Base-by-base conservation (phyloP, 2,329 filamentous ascomycete genomes). In the Trichophyton benhamiae region DNA sequence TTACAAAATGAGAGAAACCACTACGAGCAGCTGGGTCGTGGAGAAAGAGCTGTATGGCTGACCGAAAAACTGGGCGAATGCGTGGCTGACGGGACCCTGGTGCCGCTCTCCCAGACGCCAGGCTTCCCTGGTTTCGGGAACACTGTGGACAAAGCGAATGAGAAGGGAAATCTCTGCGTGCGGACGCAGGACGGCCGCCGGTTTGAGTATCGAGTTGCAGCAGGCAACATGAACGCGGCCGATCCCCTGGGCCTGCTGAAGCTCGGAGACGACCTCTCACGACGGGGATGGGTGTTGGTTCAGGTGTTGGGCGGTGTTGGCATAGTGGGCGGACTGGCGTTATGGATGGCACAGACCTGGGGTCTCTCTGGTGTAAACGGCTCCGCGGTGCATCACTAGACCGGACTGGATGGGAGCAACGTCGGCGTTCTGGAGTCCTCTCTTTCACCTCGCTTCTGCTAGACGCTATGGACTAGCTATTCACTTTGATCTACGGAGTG, bases 201-300 rank as follows among this genome's bases (percentile, higher is more conserved):
- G 58, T 62, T 71, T 68, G 61, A 72, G 68, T 71, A 76, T 67
- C 68, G 71, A 63, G 49, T 63, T 42, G 41, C 30, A 1, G 62
- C 70, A 57, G 57, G 68, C 3, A 63, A 74, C 20, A 66, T 80
- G 57, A 78, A 79, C 66, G 80, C 84, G 38, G 81, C 88, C 63
- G 91, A 96, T 71, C 91, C 91, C 0, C 78, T 96, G 0, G 91
- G 91, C 0, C 72, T 96, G 41, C 79, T 95, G 59, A 80, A 85
- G 64, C 81, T 91, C 65, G 82, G 83, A 2, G 83, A 87, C 20
- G 82, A 84, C 41, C 69, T 95, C 44, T 84, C 81, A 66, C 79
- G 80, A 52, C 82, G 80, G 53, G 83, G 88, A 0, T 85, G 85
- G 77, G 72, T 87, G 55, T 81, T 87, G 0, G 76, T 95, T 42